These are phyloP conservation scores for Mycena alexandri DNA, from an alignment of 768 basidiomycete genomes.

Conservation along the genomic window DNA sequence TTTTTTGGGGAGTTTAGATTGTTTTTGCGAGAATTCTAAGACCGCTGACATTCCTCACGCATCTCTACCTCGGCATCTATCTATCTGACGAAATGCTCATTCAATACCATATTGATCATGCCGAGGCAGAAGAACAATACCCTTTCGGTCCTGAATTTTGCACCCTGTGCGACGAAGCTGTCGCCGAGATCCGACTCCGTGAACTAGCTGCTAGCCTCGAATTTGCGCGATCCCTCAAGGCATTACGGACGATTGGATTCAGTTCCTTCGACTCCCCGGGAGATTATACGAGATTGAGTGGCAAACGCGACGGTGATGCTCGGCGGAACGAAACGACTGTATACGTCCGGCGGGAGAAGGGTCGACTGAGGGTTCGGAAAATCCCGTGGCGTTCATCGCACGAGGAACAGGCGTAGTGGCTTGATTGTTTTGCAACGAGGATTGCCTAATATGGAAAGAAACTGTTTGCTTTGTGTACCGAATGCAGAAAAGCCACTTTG, in stretches of 20 bases:
- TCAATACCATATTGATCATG: conserved; percentile 60
- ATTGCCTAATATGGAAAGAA: conserved; percentile 28
- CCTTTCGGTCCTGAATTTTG: conserved; percentile 54
- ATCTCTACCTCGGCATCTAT: conserved; percentile 73
- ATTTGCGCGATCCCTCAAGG: conserved; percentile 59
- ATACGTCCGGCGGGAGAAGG: conserved; percentile 55
- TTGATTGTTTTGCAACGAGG: conserved; percentile 3
- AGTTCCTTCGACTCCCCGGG: conserved; percentile 54
- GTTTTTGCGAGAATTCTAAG: conserved; percentile 58
- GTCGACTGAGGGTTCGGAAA: conserved; percentile 58
- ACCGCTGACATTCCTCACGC: conserved; percentile 59
- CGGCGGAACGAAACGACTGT: conserved; percentile 49
- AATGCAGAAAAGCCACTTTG: conserved; percentile 12
- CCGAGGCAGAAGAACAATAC: conserved; percentile 39
- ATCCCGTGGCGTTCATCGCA: conserved; percentile 49
- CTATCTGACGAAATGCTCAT: conserved; percentile 68
- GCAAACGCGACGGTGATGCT: conserved; percentile 11
- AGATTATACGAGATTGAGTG: conserved; percentile 34
- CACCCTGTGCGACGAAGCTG: conserved; percentile 45
- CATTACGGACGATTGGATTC: conserved; percentile 63
- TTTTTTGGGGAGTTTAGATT: conserved; percentile 45
- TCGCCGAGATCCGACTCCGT: conserved; percentile 50
- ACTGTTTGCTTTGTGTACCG: conserved; percentile 15
- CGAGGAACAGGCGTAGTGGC: too few relatives aligned
- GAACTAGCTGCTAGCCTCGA: conserved; percentile 63